A percentile compares a stretch with the other conserved stretches of the same genome.
These are phyloP conservation scores for Exophiala calicioides DNA, from an alignment of 2,329 filamentous ascomycete genomes.

Conservation along the genomic window DNA sequence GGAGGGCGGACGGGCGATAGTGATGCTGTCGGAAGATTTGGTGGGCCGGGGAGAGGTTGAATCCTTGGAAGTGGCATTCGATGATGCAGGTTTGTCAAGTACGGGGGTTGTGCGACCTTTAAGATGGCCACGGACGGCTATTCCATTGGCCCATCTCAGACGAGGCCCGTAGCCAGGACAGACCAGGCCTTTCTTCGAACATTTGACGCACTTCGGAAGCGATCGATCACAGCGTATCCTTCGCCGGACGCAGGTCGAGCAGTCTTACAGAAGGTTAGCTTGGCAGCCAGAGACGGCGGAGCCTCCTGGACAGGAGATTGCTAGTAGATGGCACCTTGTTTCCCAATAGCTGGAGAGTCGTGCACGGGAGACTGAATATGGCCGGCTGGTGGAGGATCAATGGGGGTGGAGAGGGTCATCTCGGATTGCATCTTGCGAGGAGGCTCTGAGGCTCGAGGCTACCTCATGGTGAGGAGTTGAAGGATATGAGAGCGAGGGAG, in stretches of 20 bases:
- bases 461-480: background rate
- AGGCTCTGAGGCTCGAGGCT: background rate
- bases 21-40: slow-evolving; percentile 12
- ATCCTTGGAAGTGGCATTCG: slow-evolving; percentile 12
- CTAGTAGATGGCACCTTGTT: slow-evolving; percentile 20
- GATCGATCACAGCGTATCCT: slow-evolving; percentile 34
- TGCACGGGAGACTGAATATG: slow-evolving; percentile 1
- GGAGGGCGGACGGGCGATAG: background rate
- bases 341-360: slow-evolving; percentile 11
- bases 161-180: slow-evolving; percentile 34
- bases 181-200: slow-evolving; percentile 30
- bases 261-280: slow-evolving; percentile 17
- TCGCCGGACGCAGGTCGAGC: slow-evolving; percentile 30
- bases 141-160: slow-evolving; percentile 33
- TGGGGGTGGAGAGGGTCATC: background rate
- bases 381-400: background rate
- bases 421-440: background rate
- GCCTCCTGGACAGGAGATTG: slow-evolving; percentile 1
- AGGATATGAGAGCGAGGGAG: too few relatives aligned
- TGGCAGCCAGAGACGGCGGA: background rate
- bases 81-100: slow-evolving; percentile 16
- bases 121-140: slow-evolving; percentile 33
- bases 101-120: slow-evolving; percentile 26
- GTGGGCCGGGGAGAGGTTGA: slow-evolving; percentile 12
- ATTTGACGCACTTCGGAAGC: slow-evolving; percentile 32